These are phyloP conservation scores for Alternaria burnsii DNA, from an alignment of 2,329 filamentous ascomycete genomes.

Conservation along the genomic window DNA sequence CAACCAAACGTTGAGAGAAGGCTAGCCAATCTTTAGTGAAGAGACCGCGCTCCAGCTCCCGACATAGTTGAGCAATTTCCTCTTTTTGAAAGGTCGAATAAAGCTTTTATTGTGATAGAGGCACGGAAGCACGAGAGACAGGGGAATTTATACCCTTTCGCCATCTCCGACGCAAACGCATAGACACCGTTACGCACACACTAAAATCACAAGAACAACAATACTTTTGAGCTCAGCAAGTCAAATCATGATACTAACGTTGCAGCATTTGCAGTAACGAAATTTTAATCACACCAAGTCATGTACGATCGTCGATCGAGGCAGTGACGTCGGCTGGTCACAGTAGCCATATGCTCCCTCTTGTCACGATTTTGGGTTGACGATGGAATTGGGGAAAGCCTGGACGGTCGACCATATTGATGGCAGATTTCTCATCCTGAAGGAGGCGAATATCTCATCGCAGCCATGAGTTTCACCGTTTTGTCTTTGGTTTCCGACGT, in stretches of 20 bases:
- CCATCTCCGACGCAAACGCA: not conserved
- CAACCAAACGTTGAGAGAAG: no score
- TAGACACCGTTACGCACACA: not conserved
- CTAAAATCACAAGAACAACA: no score
- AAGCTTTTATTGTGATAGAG: not conserved
- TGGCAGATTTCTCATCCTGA: no score
- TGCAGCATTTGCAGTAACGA: not conserved
- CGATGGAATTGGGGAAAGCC: no score
- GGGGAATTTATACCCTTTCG: not conserved
- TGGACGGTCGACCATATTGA: no score
- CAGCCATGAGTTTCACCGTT: not conserved
- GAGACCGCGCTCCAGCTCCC: no score
- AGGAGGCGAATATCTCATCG: not conserved
- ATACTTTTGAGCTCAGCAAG: fast-evolving
- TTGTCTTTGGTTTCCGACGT: no score
- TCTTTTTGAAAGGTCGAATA: not conserved
- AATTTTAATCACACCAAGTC: not conserved
- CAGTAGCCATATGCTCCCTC: not conserved
- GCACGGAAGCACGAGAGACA: not conserved
- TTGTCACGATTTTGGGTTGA: no score
- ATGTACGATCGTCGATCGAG: not conserved
- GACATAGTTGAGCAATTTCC: no score
- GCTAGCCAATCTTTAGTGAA: no score
- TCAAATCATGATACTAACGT: fast-evolving
- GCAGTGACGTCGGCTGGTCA: not conserved